Evolutionary conservation across 225 moss, liverwort and hornwort genomes (phyloP).

Genomic region (Climacium dendroides): DNA sequence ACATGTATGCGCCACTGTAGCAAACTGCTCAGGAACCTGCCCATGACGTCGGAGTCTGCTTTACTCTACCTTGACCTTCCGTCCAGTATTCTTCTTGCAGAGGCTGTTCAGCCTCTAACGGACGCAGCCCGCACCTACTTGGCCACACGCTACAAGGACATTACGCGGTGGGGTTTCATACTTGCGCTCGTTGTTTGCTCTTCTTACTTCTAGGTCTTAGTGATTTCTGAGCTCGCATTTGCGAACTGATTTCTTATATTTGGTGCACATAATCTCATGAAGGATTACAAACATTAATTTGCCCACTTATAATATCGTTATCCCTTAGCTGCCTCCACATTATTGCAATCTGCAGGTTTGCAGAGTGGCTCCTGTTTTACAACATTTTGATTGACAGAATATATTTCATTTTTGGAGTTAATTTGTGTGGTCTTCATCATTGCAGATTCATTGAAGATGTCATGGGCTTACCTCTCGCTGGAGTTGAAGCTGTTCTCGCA

Average conservation of each 20-base stretch:
- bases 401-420: background rate
- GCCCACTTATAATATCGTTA: background rate
- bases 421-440: background rate
- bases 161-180: constrained; percentile 41
- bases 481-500: constrained; percentile 90
- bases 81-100: constrained; percentile 67
- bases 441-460: constrained; percentile 79
- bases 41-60: constrained; percentile 88
- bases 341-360: background rate
- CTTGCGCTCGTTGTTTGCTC: background rate
- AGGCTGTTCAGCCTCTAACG: constrained; percentile 83
- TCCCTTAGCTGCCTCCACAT: background rate
- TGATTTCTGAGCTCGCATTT: background rate
- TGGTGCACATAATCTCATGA: background rate
- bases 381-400: background rate
- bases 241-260: background rate
- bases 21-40: constrained; percentile 66
- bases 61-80: constrained; percentile 94
- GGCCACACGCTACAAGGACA: constrained; percentile 76
- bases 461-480: constrained; percentile 84
- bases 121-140: constrained; percentile 75
- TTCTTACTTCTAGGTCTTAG: background rate
- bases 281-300: background rate
- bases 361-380: background rate
- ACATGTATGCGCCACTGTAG: constrained; percentile 90